phyloP scores from a whole-genome alignment of 495 filamentous ascomycete genomes.

The Talaromyces adpressus region DNA sequence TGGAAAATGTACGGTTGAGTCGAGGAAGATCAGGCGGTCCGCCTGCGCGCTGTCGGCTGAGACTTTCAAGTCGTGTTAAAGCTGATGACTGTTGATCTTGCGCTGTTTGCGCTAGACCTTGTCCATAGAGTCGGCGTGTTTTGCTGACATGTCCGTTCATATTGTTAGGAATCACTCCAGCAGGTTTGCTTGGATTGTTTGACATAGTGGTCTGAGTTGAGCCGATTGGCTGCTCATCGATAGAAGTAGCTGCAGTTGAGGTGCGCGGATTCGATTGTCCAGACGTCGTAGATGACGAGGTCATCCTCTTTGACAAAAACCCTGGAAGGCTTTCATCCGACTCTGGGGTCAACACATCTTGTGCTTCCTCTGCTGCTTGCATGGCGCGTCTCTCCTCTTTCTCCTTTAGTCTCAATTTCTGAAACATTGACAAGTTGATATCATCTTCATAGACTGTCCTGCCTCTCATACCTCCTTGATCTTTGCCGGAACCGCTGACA shows the following conservation, averaged over 20 bases:
- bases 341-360: slow-evolving; percentile 19
- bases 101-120: slow-evolving; percentile 68
- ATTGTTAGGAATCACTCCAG: slow-evolving; percentile 14
- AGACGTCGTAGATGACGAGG: slow-evolving; percentile 80
- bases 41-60: slow-evolving; percentile 43
- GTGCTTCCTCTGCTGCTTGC: slow-evolving; percentile 19
- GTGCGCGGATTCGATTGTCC: slow-evolving; percentile 58
- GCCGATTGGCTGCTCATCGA: slow-evolving; percentile 64
- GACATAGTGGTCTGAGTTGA: slow-evolving; percentile 16
- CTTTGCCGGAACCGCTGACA: slow-evolving; percentile 33
- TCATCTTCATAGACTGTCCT: slow-evolving; percentile 82
- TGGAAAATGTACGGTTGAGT: slow-evolving; percentile 37
- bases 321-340: slow-evolving; percentile 54
- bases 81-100: slow-evolving; percentile 76
- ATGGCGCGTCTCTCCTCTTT: slow-evolving; percentile 37
- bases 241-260: slow-evolving; percentile 88
- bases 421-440: slow-evolving; percentile 71
- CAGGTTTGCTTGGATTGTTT: neutral
- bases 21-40: slow-evolving; percentile 30
- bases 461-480: slow-evolving; percentile 50
- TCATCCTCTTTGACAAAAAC: slow-evolving; percentile 73
- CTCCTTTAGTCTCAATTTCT: slow-evolving; percentile 59
- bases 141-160: slow-evolving; percentile 52
- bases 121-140: slow-evolving; percentile 76
- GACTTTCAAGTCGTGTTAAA: slow-evolving; percentile 68